Percentiles rank a stretch among this genome's conserved stretches.
Conservation (phyloP, 345 rosid species). For the Reutealis trisperma region DNA sequence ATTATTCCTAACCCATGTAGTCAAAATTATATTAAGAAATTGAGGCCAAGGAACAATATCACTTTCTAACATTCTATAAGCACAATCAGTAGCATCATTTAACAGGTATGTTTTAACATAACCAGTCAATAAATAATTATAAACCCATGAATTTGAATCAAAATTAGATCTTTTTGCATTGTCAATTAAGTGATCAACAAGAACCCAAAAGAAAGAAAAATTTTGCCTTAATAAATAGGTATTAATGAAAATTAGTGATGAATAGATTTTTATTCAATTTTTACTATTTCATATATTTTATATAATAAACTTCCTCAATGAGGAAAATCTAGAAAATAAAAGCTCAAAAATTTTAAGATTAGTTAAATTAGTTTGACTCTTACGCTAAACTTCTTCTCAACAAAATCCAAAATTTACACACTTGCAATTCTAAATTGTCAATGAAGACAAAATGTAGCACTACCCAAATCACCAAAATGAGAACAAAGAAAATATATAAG, state of each 20-base stretch:
- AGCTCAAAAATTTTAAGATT: background rate
- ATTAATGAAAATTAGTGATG: too few species aligned
- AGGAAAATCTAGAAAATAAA: too few species aligned
- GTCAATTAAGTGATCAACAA: constrained; percentile 46
- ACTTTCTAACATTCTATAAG: constrained; percentile 45
- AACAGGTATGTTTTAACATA: constrained; percentile 42
- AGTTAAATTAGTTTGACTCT: constrained; percentile 1
- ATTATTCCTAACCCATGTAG: constrained; percentile 43
- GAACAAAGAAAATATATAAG: constrained; percentile 11
- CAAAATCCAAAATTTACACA: background rate
- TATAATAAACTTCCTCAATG: too few species aligned
- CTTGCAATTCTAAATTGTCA: background rate
- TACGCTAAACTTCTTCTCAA: background rate
- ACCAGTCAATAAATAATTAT: constrained; percentile 61
- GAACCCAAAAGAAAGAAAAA: background rate
- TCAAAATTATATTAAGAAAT: constrained; percentile 42
- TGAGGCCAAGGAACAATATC: constrained; percentile 36
- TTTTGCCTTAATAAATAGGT: too few species aligned
- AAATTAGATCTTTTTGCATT: constrained; percentile 39
- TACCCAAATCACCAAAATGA: constrained; percentile 34
- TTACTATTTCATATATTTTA: too few species aligned
- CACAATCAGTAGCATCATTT: constrained; percentile 41
- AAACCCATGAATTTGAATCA: constrained; percentile 44
- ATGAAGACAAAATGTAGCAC: constrained; percentile 33
- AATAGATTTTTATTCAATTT: too few species aligned